Conservation (phyloP, 345 rosid species). For the Bruguiera gymnorhiza region DNA sequence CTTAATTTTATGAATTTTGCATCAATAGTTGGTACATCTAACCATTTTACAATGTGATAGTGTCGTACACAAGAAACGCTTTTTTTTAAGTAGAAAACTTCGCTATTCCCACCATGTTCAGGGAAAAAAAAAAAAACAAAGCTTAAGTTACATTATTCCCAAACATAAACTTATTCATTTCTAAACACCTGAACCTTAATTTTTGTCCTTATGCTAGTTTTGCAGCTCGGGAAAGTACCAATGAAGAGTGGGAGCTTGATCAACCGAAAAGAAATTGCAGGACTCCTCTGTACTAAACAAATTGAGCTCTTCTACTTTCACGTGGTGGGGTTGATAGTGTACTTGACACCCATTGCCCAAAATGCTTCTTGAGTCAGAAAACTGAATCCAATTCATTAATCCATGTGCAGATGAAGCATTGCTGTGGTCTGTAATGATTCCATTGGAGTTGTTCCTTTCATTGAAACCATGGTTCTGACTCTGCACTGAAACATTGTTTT, state of each 20-base stretch:
- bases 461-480: slow-evolving; percentile 23
- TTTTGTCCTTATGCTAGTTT: neutral
- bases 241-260: slow-evolving; percentile 59
- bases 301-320: slow-evolving; percentile 44
- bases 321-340: slow-evolving; percentile 19
- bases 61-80: neutral
- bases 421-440: slow-evolving; percentile 7
- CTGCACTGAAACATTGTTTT: slow-evolving; percentile 25
- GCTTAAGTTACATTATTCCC: slow-evolving; percentile 11
- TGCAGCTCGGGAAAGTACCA: slow-evolving; percentile 44
- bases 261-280: slow-evolving; percentile 56
- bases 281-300: slow-evolving; percentile 38
- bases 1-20: no score
- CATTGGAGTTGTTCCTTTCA: slow-evolving; percentile 14
- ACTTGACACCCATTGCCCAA: slow-evolving; percentile 19
- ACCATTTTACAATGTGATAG: no score
- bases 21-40: no score
- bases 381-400: slow-evolving; percentile 31
- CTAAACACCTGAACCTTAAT: neutral
- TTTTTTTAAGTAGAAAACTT: neutral
- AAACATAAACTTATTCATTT: slow-evolving; percentile 8
- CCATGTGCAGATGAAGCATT: slow-evolving; percentile 28
- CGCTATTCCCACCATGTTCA: neutral
- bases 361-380: slow-evolving; percentile 29
- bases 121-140: neutral